Base-by-base conservation (phyloP, 768 basidiomycete species). In the Cystobasidium onofrii region DNA sequence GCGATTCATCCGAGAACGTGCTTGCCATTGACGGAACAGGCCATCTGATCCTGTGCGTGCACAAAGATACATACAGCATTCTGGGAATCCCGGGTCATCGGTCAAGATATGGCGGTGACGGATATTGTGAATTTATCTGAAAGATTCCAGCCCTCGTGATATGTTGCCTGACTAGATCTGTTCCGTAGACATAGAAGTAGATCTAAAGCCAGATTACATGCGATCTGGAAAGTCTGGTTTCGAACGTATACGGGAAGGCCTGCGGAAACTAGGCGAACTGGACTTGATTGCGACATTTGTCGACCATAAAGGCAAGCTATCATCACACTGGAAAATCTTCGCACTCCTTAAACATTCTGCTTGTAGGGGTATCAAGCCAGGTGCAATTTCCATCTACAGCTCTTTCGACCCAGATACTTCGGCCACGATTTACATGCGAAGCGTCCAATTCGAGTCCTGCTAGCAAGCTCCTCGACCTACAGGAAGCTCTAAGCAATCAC, bases 181-280 rank as follows among this genome's bases (percentile, higher is more conserved):
- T 27, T 12, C 39, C 15, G 39, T 46, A 46, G 74, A 31, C 25
- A 69, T 72, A 31, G 57, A 61, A 33, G 33, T 70, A 13, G 66
- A 75, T 46, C 74, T 67, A 4, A 27, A 46, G 43, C 34, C 69
- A 27, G 31, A n/a, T n/a, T 36, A 55, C 27, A 71, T 71, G 69
- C 69, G 69, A 31, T 46, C n/a, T 44, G 52, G 54, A 6, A 71
- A 71, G 36, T 27, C 69, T 15, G 69, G 69, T 10, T 71, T 60
- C 54, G 69, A 71, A 36, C 50, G 69, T 13, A 23, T 57, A 20
- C 50, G 54, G 31, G n/a, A 2, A 1, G 12, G 31, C 3, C 50
- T 71, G 2, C 10, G 34, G 4, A 36, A 46, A 18, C 25, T 71
- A 3, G 69, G 69, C 17, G 36, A 71, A 18, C 3, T 71, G 46